These are phyloP conservation scores for Echium plantagineum DNA, from an alignment of 257 asterid species.

Conservation along the genomic window DNA sequence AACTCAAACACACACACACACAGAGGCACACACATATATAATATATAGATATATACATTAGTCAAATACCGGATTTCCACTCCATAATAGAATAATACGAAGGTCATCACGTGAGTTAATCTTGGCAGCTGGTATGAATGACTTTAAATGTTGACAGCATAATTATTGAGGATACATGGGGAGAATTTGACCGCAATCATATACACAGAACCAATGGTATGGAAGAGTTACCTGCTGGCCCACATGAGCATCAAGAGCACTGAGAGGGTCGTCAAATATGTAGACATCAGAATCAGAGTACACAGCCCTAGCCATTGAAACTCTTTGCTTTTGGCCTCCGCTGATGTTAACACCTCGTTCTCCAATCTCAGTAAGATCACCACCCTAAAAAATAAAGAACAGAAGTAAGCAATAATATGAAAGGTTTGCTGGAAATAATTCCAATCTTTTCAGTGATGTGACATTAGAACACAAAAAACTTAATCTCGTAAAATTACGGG, in stretches of 20 bases:
- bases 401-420: background rate
- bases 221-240: conserved; percentile 50
- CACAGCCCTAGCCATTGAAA: conserved; percentile 91
- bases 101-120: background rate
- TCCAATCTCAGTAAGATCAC: conserved; percentile 88
- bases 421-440: too few species aligned
- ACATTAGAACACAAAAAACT: conserved; percentile 1
- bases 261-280: conserved; percentile 82
- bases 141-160: too few species aligned
- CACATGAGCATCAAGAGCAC: conserved; percentile 88
- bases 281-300: conserved; percentile 78
- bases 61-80: too few species aligned
- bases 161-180: too few species aligned
- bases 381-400: conserved; percentile 40
- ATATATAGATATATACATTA: too few species aligned
- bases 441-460: too few species aligned
- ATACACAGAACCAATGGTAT: background rate
- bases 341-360: conserved; percentile 93
- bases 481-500: conserved; percentile 31
- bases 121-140: too few species aligned
- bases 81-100: too few species aligned
- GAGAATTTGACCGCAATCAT: too few species aligned
- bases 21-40: too few species aligned
- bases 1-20: too few species aligned
- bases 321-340: conserved; percentile 95